Base-by-base conservation (phyloP, 768 basidiomycete species). In the Mycena galopus region DNA sequence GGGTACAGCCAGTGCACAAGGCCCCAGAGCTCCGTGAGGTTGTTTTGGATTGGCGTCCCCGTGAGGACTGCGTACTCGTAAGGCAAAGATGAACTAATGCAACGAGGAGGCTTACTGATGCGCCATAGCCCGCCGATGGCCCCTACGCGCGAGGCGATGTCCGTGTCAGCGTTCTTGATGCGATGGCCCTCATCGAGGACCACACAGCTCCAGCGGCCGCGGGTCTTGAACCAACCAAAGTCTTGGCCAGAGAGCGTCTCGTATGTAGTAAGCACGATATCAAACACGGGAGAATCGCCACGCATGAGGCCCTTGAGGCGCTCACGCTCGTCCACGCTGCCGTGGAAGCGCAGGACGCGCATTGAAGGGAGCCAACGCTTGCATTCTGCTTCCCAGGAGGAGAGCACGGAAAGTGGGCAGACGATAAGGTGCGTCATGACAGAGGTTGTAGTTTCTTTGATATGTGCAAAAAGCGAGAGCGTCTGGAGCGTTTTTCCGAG, bases 21-120 rank as follows among this genome's bases (percentile, higher is more conserved):
- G 27, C 84, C 77, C 90, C 88, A 90, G 19, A 91, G 82, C 76
- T 92, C 90, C 23, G 84, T 78, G 14, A 92, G 78, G 72, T 92
- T 89, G 73, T 92, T 92, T 76, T 94, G 93, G 0, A 94, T 86
- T 0, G 93, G 93, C 0, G 93, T 94, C 27, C 93, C 93, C 0
- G 91, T 93, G 68, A 94, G 82, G 69, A 94, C 90, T 90, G 71
- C 21, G 39, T 25, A 6, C 6, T 7, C 17, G 37, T 19, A 35
- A 30, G 21, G 33, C 16, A 50, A 76, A 23, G 61, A 27, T 21
- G 27, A 17, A 59, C 8, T 51, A 21, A 53, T 42, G 19, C 12
- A 3, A 25, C 14, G 14, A 25, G 42, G 30, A 25, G 53, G 62
- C 81, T 67, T 60, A 89, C 89, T 89, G 37, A 94, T 80, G 53